A percentile compares a stretch with the other conserved stretches of the same genome.
Conservation (phyloP, 73 alveolate species). For the Uronychia setigera region DNA sequence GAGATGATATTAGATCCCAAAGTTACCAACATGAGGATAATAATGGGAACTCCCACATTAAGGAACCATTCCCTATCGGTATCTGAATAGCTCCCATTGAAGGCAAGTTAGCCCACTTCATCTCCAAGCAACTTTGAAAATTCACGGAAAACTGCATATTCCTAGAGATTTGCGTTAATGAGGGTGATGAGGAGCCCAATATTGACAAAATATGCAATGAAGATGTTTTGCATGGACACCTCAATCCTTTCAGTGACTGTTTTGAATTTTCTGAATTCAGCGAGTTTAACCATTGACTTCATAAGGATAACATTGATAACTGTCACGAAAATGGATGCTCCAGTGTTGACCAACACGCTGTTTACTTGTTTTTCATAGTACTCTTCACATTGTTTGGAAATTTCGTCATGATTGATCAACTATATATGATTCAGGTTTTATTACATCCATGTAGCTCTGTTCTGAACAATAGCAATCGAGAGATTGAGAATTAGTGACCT, state of each 20-base stretch:
- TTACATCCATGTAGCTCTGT: not conserved
- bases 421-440: not conserved
- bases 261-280: slow-evolving; percentile 23
- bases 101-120: not conserved
- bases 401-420: not conserved
- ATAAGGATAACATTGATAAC: slow-evolving; percentile 5
- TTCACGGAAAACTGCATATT: not conserved
- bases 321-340: slow-evolving; percentile 25
- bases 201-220: slow-evolving; percentile 20
- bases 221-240: not conserved
- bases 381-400: slow-evolving; percentile 2
- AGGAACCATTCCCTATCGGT: slow-evolving; percentile 29
- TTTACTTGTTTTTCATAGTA: not conserved
- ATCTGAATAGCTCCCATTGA: slow-evolving; percentile 37
- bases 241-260: slow-evolving; percentile 10
- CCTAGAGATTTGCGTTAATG: slow-evolving; percentile 27
- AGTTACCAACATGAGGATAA: slow-evolving; percentile 8
- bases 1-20: not conserved
- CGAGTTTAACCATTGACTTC: not conserved
- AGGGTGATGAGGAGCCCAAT: slow-evolving; percentile 15
- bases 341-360: slow-evolving; percentile 20
- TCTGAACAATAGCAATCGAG: slow-evolving; percentile 16
- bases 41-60: slow-evolving; percentile 6
- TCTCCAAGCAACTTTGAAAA: not conserved
- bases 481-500: not conserved